A percentile compares a stretch with the other conserved stretches of the same genome.
These are phyloP conservation scores for Hymenoscyphus fraxineus DNA, from an alignment of 2,329 filamentous ascomycete species.

Conservation along the genomic window DNA sequence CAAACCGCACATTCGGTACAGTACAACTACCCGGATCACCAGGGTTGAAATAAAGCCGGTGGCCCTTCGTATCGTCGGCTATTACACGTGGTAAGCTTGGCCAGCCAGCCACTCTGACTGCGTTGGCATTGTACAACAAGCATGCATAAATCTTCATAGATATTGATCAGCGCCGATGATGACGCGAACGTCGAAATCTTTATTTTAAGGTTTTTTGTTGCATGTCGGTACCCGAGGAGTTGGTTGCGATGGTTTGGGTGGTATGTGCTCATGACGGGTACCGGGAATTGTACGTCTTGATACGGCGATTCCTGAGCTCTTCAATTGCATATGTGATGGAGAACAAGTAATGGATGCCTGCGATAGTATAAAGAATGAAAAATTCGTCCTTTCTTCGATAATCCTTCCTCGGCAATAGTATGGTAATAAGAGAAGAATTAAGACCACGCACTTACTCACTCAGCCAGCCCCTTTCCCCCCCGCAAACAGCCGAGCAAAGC, in stretches of 20 bases:
- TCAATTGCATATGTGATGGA: too few relatives aligned
- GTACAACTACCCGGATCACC: not conserved
- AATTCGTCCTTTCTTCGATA: not conserved
- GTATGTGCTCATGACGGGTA: not conserved
- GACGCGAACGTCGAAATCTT: not conserved
- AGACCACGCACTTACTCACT: not conserved
- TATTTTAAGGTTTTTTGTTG: slow-evolving; percentile 1
- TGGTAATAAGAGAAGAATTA: not conserved
- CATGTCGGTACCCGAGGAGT: not conserved
- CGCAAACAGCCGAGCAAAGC: not conserved
- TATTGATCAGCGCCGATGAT: not conserved
- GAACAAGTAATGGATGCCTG: not conserved
- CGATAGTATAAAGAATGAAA: not conserved
- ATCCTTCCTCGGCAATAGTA: not conserved
- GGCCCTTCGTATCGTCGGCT: not conserved
- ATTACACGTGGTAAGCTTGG: not conserved
- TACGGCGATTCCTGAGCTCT: not conserved
- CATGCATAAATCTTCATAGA: not conserved
- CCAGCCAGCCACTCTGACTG: not conserved
- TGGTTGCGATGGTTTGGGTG: not conserved
- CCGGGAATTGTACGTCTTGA: not conserved
- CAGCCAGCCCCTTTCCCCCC: not conserved
- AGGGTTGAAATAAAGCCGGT: not conserved
- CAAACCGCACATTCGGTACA: not conserved
- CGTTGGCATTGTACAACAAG: not conserved